Base-by-base conservation (phyloP, 495 filamentous ascomycete species). In the Penicillium steckii region DNA sequence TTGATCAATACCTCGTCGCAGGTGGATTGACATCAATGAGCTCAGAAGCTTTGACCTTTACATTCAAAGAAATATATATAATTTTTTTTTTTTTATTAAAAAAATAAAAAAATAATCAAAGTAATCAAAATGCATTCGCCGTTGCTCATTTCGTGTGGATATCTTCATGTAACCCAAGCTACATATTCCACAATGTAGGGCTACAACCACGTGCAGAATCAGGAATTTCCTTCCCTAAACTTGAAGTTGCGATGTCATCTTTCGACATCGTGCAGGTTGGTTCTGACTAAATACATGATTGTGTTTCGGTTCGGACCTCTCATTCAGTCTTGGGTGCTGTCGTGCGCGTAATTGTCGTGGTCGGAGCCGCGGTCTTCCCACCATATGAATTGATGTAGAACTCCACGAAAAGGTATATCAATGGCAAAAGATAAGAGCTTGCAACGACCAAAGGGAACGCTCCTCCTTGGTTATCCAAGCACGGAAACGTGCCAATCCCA, bases 331-430 rank as follows among this genome's bases (percentile, higher is more conserved):
- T n/a, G n/a, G n/a, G n/a, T n/a, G n/a, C 33, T 18, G 15, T 8
- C 29, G 29, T 13, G n/a, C 4, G 10, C 2, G 3, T 37, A 37
- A 15, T 37, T 5, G 33, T 17, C 33, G 15, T 37, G 10, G n/a
- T 5, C n/a, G n/a, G n/a, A n/a, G n/a, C n/a, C n/a, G n/a, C n/a
- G 33, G 15, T 37, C 22, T 47, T 29, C 24, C 32, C 22, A 4
- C 6, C 32, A 55, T 66, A 65, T 43, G 70, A 65, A 18, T 57
- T 22, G 17, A 45, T 40, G 43, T 51, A 59, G 35, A 59, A 59
- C 29, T 54, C 33, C 9, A 50, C 44, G 23, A 59, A 59, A 2
- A 59, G 47, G 15, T 43, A 33, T 19, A 55, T 48, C 52, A 59
- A 29, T 2, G 56, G 56, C 3, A 54, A 29, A 17, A 59, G 24